Conservation (phyloP, 441 rosid species). For the Brassica balearica region DNA sequence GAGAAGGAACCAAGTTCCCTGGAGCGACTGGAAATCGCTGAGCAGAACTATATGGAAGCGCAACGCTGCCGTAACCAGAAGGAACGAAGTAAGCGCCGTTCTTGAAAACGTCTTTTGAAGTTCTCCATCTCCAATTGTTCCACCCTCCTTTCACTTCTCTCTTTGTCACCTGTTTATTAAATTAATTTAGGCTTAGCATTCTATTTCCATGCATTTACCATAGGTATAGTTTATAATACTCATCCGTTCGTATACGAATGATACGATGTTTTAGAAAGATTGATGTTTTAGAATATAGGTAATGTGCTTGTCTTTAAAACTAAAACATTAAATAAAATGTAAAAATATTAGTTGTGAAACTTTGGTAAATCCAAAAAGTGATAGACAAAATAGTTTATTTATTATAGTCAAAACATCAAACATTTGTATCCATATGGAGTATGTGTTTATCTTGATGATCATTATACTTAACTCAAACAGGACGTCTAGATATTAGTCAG, state of each 20-base stretch:
- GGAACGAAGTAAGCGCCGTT: slow-evolving; percentile 73
- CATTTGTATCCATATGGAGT: too few species aligned
- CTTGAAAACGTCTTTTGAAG: slow-evolving; percentile 58
- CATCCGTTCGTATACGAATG: too few species aligned
- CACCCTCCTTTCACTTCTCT: slow-evolving; percentile 56
- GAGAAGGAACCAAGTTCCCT: slow-evolving; percentile 60
- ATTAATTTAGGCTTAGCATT: not conserved
- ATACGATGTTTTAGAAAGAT: too few species aligned
- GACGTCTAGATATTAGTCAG: not conserved
- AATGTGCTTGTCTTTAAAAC: too few species aligned
- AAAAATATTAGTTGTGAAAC: too few species aligned
- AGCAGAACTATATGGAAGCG: slow-evolving; percentile 42
- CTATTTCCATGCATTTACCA: not conserved
- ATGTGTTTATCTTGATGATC: not conserved
- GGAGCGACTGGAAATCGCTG: slow-evolving; percentile 54
- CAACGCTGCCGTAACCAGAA: slow-evolving; percentile 60
- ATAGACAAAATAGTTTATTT: too few species aligned
- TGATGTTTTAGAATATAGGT: too few species aligned
- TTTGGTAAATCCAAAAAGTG: too few species aligned
- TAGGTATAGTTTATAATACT: not conserved
- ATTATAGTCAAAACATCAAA: too few species aligned
- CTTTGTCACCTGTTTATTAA: slow-evolving; percentile 57
- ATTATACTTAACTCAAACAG: not conserved
- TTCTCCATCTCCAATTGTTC: slow-evolving; percentile 72
- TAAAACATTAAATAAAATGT: too few species aligned